A percentile compares a stretch with the other conserved stretches of the same genome.
These are phyloP conservation scores for Posidonia oceanica DNA, from an alignment of 116 monocot genomes.

Conservation along the genomic window DNA sequence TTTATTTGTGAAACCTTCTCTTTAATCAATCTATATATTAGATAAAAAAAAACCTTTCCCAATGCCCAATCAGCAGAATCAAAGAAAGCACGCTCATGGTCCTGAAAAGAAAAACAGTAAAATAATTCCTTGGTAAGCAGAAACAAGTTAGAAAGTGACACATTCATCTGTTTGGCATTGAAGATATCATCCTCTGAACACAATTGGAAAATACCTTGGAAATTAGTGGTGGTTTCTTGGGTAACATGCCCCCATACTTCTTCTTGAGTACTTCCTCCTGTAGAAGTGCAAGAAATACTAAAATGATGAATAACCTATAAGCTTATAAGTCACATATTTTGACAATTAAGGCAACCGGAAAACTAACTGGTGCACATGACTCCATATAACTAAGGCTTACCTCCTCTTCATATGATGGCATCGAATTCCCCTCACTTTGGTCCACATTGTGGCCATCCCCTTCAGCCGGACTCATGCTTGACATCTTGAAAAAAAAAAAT, in stretches of 20 bases:
- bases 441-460: constrained; percentile 4
- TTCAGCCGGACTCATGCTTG: not conserved
- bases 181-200: too few species aligned
- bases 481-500: too few species aligned
- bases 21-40: not conserved
- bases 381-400: constrained; percentile 7
- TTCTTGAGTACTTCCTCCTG: constrained; percentile 79
- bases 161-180: too few species aligned
- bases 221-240: constrained; percentile 78
- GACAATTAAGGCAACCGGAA: too few species aligned
- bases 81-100: constrained; percentile 88
- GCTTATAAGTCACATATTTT: not conserved
- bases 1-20: not conserved
- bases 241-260: constrained; percentile 82
- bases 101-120: constrained; percentile 22
- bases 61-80: constrained; percentile 97
- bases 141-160: too few species aligned
- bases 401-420: constrained; percentile 45
- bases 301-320: not conserved
- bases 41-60: constrained; percentile 50
- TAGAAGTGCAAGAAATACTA: not conserved
- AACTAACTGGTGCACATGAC: not conserved
- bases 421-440: constrained; percentile 22
- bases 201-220: constrained; percentile 38
- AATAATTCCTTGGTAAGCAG: not conserved